Evolutionary conservation across 306 rosid species (phyloP).

Genomic region (Lablab purpureus): DNA sequence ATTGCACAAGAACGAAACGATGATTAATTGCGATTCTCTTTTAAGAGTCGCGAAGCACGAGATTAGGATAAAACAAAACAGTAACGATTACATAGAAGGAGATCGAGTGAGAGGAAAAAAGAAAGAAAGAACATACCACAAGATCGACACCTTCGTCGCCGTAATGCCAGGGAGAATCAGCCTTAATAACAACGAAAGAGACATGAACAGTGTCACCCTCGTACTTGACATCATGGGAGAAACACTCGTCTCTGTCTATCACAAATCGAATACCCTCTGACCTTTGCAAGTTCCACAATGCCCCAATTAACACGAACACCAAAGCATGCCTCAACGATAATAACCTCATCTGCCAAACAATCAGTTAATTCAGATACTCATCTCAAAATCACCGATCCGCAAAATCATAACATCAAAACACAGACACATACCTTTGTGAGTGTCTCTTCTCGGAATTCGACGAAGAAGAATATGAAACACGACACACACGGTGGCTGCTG

Average conservation of each 20-base stretch:
- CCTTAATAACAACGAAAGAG: constrained; percentile 90
- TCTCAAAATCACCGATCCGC: constrained; percentile 12
- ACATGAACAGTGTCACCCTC: constrained; percentile 87
- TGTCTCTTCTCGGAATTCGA: not conserved
- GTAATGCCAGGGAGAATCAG: constrained; percentile 80
- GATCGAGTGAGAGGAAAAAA: not conserved
- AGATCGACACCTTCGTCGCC: constrained; percentile 80
- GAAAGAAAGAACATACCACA: constrained; percentile 59
- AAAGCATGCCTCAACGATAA: constrained; percentile 45
- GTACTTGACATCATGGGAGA: constrained; percentile 78
- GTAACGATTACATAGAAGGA: not conserved
- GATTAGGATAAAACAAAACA: not conserved
- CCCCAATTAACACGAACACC: constrained; percentile 48
- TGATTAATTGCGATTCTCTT: not conserved
- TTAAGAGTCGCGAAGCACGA: constrained; percentile 7
- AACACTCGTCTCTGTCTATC: constrained; percentile 85
- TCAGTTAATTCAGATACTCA: not conserved
- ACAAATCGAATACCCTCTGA: constrained; percentile 80
- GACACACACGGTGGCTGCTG: not conserved
- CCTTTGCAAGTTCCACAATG: constrained; percentile 46
- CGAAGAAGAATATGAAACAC: not conserved
- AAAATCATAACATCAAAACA: not conserved
- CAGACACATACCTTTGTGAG: constrained; percentile 2
- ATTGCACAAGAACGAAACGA: not conserved
- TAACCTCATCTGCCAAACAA: constrained; percentile 50